Conservation (phyloP, 1,284 basidiomycete genomes). For the Omphalotus olearius region DNA sequence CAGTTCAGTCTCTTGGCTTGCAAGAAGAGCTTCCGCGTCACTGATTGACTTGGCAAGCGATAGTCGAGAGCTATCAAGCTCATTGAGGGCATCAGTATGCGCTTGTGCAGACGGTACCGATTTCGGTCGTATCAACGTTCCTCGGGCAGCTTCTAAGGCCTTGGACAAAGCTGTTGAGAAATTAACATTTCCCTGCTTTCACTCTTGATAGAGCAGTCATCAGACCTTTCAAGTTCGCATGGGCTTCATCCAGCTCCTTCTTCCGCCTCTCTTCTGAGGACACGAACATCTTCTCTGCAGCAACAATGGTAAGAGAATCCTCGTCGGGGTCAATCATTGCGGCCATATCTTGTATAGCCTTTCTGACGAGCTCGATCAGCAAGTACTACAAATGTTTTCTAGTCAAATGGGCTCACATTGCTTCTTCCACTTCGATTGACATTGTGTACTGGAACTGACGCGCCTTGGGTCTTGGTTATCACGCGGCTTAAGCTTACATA, state of each 20-base stretch:
- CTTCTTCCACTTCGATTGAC: slow-evolving; percentile 24
- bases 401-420: slow-evolving; percentile 29
- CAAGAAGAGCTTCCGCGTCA: slow-evolving; percentile 60
- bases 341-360: slow-evolving; percentile 62
- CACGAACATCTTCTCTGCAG: slow-evolving; percentile 64
- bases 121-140: slow-evolving; percentile 64
- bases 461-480: no score
- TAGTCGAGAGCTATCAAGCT: slow-evolving; percentile 57
- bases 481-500: no score
- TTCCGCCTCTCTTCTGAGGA: slow-evolving; percentile 48
- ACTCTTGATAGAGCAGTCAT: background rate
- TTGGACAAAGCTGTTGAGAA: slow-evolving; percentile 51
- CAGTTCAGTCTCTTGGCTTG: slow-evolving; percentile 66
- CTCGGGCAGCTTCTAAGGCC: slow-evolving; percentile 60
- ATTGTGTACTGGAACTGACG: background rate
- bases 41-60: slow-evolving; percentile 74
- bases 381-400: background rate
- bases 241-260: slow-evolving; percentile 62
- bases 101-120: slow-evolving; percentile 63
- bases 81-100: slow-evolving; percentile 57
- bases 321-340: slow-evolving; percentile 70
- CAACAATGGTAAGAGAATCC: slow-evolving; percentile 68
- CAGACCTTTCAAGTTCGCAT: slow-evolving; percentile 57
- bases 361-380: slow-evolving; percentile 32
- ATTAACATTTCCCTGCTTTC: background rate